Base-by-base conservation (phyloP, 768 basidiomycete genomes). In the Boletus sp. region DNA sequence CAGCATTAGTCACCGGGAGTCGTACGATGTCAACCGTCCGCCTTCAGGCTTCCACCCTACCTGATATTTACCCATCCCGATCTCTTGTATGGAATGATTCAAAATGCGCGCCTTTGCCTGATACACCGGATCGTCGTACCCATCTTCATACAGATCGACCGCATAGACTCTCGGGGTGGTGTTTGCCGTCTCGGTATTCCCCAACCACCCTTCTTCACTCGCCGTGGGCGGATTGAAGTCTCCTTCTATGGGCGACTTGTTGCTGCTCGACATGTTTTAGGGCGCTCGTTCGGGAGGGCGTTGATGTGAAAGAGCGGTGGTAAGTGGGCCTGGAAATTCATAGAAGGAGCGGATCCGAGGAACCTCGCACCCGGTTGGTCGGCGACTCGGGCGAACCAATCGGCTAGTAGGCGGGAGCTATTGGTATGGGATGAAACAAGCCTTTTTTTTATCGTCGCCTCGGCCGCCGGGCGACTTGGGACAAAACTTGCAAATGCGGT, bases 41-140 rank as follows among this genome's bases (percentile, higher is more conserved):
- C 33, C 33, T 7, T 33, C 33, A 7, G 28, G 15, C n/a, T 0
- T 30, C 7, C 17, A 17, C 9, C 39, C 17, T 47, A 77, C 80
- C 75, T 83, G 82, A 57, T 83, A 83, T 58, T 68, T 77, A 7
- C 82, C 83, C 80, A 83, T 83, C 2, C 82, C 82, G 18, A 83
- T 80, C 35, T 80, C 78, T 63, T 80, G 79, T 44, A 83, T 73
- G 5, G 78, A 75, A 40, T 71, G 69, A 47, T 79, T 80, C 54
- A 83, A 55, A 33, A 82, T 64, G 28, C 70, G 69, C 1, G 82
- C 81, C 62, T 83, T 83, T 0, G 76, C 78, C 45, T 72, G 74
- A 57, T 83, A 83, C 9, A 80, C 71, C 0, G 77, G 80, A 55
- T 83, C 80, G 18, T 69, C 56, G 46, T 75, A 71, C 10, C 60